phyloP scores from a whole-genome alignment of 768 basidiomycete species.

The Inosperma sp. region DNA sequence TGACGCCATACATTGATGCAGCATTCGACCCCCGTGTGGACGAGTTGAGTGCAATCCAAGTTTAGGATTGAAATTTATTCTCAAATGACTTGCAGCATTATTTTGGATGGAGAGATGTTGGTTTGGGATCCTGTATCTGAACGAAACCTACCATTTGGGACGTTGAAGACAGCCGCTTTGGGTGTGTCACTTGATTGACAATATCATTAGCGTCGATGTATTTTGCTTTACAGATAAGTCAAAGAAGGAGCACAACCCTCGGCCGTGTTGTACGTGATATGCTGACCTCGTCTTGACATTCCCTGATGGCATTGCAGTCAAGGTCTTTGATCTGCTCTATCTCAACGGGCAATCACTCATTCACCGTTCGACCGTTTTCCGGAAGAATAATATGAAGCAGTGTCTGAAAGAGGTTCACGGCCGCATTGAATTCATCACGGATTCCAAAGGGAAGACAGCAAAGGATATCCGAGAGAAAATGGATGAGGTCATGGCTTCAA shows the following conservation, averaged over 20 bases:
- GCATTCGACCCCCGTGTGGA: constrained; percentile 74
- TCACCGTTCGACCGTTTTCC: constrained; percentile 62
- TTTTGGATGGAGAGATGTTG: constrained; percentile 97
- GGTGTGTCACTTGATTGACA: constrained; percentile 40
- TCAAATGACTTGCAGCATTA: constrained; percentile 51
- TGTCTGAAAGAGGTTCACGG: constrained; percentile 69
- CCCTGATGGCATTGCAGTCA: constrained; percentile 52
- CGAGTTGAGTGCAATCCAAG: too few relatives aligned
- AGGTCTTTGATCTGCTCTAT: constrained; percentile 91
- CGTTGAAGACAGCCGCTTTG: constrained; percentile 86
- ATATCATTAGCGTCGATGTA: not conserved
- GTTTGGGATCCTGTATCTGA: constrained; percentile 94
- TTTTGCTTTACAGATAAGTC: constrained; percentile 50
- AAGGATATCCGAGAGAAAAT: constrained; percentile 78
- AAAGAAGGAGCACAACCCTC: constrained; percentile 64
- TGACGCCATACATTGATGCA: constrained; percentile 80
- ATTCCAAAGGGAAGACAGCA: constrained; percentile 70
- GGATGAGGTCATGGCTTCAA: constrained; percentile 75
- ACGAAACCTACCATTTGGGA: constrained; percentile 88
- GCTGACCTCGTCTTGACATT: not conserved
- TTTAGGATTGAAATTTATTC: constrained; percentile 29
- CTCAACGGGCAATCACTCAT: constrained; percentile 80
- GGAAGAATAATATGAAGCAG: constrained; percentile 71
- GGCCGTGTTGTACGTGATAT: constrained; percentile 79
- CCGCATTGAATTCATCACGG: constrained; percentile 72